These are phyloP conservation scores for Aspergillus oerlinghausenensis DNA, from an alignment of 2,329 filamentous ascomycete species.

Conservation along the genomic window DNA sequence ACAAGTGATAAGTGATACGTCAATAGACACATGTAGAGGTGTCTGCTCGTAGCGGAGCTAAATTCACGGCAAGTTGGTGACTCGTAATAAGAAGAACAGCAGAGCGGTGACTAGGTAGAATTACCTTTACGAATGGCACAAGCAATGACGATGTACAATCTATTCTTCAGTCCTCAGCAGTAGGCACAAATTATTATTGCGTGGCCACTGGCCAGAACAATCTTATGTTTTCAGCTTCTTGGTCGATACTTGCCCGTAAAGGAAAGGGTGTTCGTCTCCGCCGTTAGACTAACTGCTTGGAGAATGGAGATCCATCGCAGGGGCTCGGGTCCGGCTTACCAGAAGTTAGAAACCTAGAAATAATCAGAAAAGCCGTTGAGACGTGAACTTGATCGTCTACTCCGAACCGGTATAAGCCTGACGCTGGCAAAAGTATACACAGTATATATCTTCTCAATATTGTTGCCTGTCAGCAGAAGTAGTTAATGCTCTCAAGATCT, in stretches of 20 bases:
- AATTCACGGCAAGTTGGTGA: not conserved
- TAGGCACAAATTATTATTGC: not conserved
- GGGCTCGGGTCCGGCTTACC: conserved; percentile 16
- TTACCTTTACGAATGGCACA: too few species aligned
- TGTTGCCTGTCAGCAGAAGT: not conserved
- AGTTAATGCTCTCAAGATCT: not conserved
- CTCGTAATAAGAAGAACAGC: not conserved
- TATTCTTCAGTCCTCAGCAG: not conserved
- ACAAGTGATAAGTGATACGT: not conserved
- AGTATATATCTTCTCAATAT: too few species aligned
- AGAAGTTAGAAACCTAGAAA: not conserved
- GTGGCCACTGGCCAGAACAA: not conserved
- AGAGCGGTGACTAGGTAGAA: not conserved
- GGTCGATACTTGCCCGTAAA: conserved; percentile 5
- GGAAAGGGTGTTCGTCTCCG: conserved; percentile 20
- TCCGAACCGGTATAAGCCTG: not conserved
- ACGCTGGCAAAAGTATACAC: too few species aligned
- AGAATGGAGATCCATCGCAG: conserved; percentile 15
- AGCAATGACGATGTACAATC: too few species aligned
- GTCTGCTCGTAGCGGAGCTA: not conserved
- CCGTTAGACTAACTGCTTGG: conserved; percentile 10
- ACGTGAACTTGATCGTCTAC: not conserved
- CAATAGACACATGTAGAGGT: not conserved
- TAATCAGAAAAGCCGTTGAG: not conserved
- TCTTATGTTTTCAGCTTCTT: not conserved